Percentiles rank a stretch among this genome's conserved stretches.
phyloP scores from a whole-genome alignment of 2,329 filamentous ascomycete genomes.

The Chaetomiaceae sp. region DNA sequence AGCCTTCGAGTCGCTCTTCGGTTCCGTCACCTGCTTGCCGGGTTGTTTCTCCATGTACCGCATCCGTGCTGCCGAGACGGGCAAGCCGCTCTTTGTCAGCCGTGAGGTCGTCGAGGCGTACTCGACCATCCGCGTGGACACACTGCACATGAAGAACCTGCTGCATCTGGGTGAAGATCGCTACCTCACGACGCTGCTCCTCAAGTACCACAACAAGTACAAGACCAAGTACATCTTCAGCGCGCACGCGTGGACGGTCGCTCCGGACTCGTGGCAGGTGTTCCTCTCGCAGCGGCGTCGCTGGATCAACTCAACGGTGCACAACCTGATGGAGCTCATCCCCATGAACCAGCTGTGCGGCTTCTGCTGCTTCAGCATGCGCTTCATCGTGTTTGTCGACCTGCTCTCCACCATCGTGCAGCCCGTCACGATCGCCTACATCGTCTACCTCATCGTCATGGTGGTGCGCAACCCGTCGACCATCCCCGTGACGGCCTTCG shows the following conservation, averaged over 20 bases:
- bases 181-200: constrained; percentile 87
- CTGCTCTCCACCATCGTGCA: constrained; percentile 87
- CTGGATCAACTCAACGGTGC: constrained; percentile 99
- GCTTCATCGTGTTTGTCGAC: constrained; percentile 94
- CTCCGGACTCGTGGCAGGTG: constrained; percentile 87
- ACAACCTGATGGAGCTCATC: constrained; percentile 94
- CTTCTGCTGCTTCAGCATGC: constrained; percentile 99
- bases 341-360: constrained; percentile 91
- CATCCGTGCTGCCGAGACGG: constrained; percentile 86
- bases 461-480: constrained; percentile 56
- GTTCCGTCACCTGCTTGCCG: constrained; percentile 93
- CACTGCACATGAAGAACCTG: constrained; percentile 97
- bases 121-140: constrained; percentile 90
- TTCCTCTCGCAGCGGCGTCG: constrained; percentile 97
- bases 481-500: constrained; percentile 79
- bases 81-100: constrained; percentile 94
- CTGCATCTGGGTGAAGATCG: constrained; percentile 96
- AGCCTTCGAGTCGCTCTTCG: constrained; percentile 95
- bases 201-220: constrained; percentile 89
- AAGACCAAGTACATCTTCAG: constrained; percentile 97
- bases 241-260: constrained; percentile 94
- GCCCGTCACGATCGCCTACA: constrained; percentile 84
- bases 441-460: constrained; percentile 80
- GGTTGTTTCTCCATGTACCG: constrained; percentile 99
- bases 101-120: constrained; percentile 85